Evolutionary conservation across 768 basidiomycete species (phyloP), one percentile per base, ranked within the genome.

Genomic region (Kwoniella bestiolae): DNA sequence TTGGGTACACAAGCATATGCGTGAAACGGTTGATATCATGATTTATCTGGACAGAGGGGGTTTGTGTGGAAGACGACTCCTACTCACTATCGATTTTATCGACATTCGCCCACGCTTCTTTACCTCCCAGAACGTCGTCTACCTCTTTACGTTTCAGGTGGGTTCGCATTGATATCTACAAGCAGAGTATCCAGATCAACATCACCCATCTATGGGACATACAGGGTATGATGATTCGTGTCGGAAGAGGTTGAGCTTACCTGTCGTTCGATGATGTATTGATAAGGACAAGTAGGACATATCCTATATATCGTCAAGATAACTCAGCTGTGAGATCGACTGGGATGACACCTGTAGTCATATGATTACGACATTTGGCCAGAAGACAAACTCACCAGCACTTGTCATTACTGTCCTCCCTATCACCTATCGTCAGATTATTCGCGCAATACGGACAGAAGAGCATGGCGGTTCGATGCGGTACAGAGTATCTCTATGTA

Each of bases 361-460:
- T n/a, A n/a, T n/a, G n/a, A n/a, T n/a, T n/a, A n/a, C n/a, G n/a
- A n/a, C n/a, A n/a, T n/a, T n/a, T n/a, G n/a, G n/a, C n/a, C n/a
- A n/a, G n/a, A n/a, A n/a, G n/a, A 4, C 89, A 92, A 32, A 70
- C 79, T 65, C 55, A 79, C 79, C 79, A 80, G 57, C 72, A 67
- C 49, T 80, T 73, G 29, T 74, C 65, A 25, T 60, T 68, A 12
- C 68, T 69, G 14, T 76, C 75, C 47, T 79, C 76, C 9, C 62
- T 59, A 67, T 70, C 72, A 35, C 75, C 77, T 11, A 80, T 80
- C 12, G 76, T 77, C 28, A 80, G 61, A 57, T 75, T 84, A 80
- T 97, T 98, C 29, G 91, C 88, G 75, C 95, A 98, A 58, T 89
- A 91, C 31, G 95, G 95, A 79, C 95, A 97, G 84, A 95, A 95